Evolutionary conservation across 2,329 filamentous ascomycete genomes (phyloP), one percentile per base, ranked within the genome.

Genomic region (Aspergillus spinulosporus): DNA sequence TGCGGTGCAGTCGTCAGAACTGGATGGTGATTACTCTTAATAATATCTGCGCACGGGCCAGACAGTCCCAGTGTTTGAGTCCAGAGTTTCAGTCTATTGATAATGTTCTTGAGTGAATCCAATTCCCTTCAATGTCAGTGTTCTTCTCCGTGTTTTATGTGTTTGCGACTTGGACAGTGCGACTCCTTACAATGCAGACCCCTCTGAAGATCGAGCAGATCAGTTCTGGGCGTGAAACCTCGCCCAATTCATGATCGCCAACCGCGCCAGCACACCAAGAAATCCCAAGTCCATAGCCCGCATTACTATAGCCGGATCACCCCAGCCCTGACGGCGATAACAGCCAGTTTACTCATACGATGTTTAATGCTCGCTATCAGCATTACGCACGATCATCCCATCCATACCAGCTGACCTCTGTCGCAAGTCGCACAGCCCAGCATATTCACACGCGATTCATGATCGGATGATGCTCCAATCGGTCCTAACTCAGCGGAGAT

Each of bases 351-450:
- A 50, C 45, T 52, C 49, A 52, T 47, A 42, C 43, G 32, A 40
- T 29, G 34, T 47, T 36, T 42, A 31, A 49, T 44, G 40, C 53
- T 58, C 43, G 49, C 52, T 53, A 57, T 53, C 49, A 40, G 47
- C 42, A 61, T 62, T 64, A 64, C 62, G 62, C 58, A 44, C 21
- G 59, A 61, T 64, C 53, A 47, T 55, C 52, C 54, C 52, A 59
- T 60, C 28, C 42, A 46, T 12, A n/a, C 51, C 42, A 31, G 51
- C 34, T 53, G 44, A 47, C 51, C 32, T 9, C 47, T 12, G 34
- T 37, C 34, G 34, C 43, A 36, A 21, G 51, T 47, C 43, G 42
- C 37, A 43, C 43, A 48, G 31, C n/a, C 4, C 34, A 12, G 34
- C 34, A 12, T 37, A 8, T 11, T 37, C 34, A 11, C 34, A 11